Evolutionary conservation across 805 yeast species (phyloP).

Genomic region (Nematodospora valgi): DNA sequence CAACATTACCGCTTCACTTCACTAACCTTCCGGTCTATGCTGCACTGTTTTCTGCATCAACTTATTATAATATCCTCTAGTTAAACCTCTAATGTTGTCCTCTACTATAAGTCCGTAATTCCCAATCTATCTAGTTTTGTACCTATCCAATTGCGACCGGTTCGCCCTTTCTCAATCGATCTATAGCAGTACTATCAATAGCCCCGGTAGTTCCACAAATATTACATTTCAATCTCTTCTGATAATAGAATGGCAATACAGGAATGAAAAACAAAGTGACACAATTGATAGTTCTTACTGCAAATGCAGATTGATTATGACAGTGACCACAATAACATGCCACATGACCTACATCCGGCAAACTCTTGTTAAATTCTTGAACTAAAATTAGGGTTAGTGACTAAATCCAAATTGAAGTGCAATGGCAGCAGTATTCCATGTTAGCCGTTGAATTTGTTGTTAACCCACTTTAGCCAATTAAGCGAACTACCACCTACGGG

Average conservation of each 20-base stretch:
- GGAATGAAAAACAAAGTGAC: conserved; percentile 55
- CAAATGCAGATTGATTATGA: conserved; percentile 52
- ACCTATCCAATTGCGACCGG: conserved; percentile 30
- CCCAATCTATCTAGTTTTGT: neutral
- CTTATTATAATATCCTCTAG: no score
- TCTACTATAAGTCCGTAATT: no score
- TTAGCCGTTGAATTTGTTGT: no score
- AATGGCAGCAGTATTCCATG: no score
- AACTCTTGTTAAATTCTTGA: conserved; percentile 32
- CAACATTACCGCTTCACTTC: no score
- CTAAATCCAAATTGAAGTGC: no score
- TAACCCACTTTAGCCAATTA: neutral
- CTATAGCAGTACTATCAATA: conserved; percentile 20
- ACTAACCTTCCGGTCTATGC: no score
- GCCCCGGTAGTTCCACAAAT: conserved; percentile 46
- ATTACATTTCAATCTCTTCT: conserved; percentile 48
- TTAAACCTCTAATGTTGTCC: no score
- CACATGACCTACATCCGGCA: conserved; percentile 27
- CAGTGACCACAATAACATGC: conserved; percentile 53
- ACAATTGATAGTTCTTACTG: conserved; percentile 51
- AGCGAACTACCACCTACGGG: no score
- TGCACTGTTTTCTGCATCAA: no score
- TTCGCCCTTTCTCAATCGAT: conserved; percentile 27
- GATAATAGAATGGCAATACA: conserved; percentile 49
- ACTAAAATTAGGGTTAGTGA: conserved; percentile 15